Base-by-base conservation (phyloP, 2,329 filamentous ascomycete species). In the Cladophialophora bantiana region DNA sequence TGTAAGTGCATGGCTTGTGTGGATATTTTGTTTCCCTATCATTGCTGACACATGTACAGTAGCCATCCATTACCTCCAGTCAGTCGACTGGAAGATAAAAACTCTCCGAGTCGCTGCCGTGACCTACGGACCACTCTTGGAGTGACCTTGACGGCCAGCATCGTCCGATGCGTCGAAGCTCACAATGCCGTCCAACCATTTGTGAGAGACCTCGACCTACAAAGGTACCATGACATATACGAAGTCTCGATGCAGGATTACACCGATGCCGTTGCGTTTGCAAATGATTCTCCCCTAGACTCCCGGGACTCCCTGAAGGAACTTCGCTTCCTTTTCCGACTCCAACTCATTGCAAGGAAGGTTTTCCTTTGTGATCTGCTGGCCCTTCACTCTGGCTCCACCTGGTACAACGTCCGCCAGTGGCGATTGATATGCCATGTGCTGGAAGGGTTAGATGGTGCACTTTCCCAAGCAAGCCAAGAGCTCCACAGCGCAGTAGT, bases 221-320 rank as follows among this genome's bases (percentile, higher is more conserved):
- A 96, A 73, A 95, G 93, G 78, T 96, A 97, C 76, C 91, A 95
- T 74, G 94, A 98, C 75, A 90, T 94, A 67, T 94, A 94, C 75
- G 91, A 94, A 71, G 88, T 94, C 67, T 91, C 87, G 68, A 85
- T 89, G 65, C 86, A 89, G 64, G 91, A 94, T 76, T 86, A 92
- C 40, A 84, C 86, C 20, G 90, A 92, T 72, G 87, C 89, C n/a
- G 84, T 89, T 71, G 81, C 84, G 52, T 87, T 88, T 1, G 89
- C 90, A 65, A 84, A 85, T 4, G 85, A 88, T 52, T 80, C 83
- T n/a, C 86, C 90, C 55, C 86, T 90, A 66, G 92, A 96, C 57
- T 91, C 96, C 69, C 78, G 85, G 26, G 90, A 93, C 73, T 91
- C 90, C n/a, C 77, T 94, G 34, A 90, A 93, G 67, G 89, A 89